A percentile compares a stretch with the other conserved stretches of the same genome.
Evolutionary conservation across 75 land plant genomes (phyloP).

Genomic region (Picea glauca): DNA sequence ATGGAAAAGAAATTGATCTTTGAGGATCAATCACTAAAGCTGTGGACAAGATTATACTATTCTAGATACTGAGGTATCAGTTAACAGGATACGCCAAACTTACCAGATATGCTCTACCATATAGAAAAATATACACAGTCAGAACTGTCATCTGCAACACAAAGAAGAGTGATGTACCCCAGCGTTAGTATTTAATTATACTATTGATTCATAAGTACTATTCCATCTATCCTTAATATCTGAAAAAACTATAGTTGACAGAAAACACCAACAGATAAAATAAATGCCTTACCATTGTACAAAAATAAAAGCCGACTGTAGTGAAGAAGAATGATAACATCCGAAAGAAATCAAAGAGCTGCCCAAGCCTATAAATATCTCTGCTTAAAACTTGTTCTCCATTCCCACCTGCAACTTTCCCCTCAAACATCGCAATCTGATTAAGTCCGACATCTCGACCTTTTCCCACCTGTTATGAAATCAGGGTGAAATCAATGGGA

Average conservation of each 20-base stretch:
- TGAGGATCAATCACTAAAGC: not conserved
- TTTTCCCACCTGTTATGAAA: constrained; percentile 75
- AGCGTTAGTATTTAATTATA: not conserved
- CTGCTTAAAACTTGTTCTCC: constrained; percentile 95
- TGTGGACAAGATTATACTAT: not conserved
- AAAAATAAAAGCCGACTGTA: constrained; percentile 85
- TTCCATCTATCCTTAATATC: not conserved
- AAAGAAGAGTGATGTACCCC: not conserved
- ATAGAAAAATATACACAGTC: constrained; percentile 87
- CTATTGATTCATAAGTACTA: not conserved
- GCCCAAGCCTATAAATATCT: constrained; percentile 91
- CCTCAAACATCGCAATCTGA: constrained; percentile 97
- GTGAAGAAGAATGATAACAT: constrained; percentile 92
- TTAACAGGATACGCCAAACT: constrained; percentile 9
- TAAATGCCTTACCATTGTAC: constrained; percentile 71
- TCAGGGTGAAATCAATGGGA: not conserved
- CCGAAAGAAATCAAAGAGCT: constrained; percentile 93
- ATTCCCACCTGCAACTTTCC: constrained; percentile 97
- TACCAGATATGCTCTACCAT: constrained; percentile 95
- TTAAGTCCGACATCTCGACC: constrained; percentile 97
- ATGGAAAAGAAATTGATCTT: not conserved
- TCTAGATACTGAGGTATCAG: not conserved
- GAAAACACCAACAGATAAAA: constrained; percentile 5
- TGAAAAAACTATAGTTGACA: not conserved
- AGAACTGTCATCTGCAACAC: constrained; percentile 71